Evolutionary conservation across 768 basidiomycete species (phyloP), one percentile per base, ranked within the genome.

Genomic region (Panaeolus cyanescens): DNA sequence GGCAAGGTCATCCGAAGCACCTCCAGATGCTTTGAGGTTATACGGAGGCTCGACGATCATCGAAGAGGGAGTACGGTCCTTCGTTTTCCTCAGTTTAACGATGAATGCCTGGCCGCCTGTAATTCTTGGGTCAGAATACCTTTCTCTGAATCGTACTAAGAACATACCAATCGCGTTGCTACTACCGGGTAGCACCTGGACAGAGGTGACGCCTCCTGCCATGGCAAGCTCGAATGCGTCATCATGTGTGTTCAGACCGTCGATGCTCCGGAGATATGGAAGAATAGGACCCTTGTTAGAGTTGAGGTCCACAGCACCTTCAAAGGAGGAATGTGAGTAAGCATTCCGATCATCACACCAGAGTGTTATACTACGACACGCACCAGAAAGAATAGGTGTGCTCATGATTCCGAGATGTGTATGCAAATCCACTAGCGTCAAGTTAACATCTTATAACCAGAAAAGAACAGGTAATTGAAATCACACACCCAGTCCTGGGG

Each of bases 231-330:
- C 79, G 71, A 88, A 89, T 1, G 88, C 80, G 37, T 88, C 85
- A 68, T 96, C 95, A 62, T 94, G 91, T 0, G 92, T 94, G 70
- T 96, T 90, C 67, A 97, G 82, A 0, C 84, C 93, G 70, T 98
- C 95, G 36, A 95, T 79, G 59, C 85, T 89, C 53, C 93, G 82
- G 28, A 98, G 78, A 87, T 89, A 92, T 1, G 93, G 93, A 32
- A 87, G 67, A 59, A 91, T 80, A 3, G 91, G 83, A 0, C 89
- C 90, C 55, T 91, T 83, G 9, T 62, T 63, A 9, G 92, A 92
- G 70, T 90, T 88, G 13, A 83, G 76, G 68, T 92, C 91, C 42
- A 74, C 62, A 15, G 84, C 77, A 31, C 86, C 85, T 74, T 25
- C 13, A 39, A 28, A 9, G 32, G 13, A 20, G 34, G 32, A 50